Percentiles rank a stretch among this genome's conserved stretches.
phyloP scores from a whole-genome alignment of 2,329 filamentous ascomycete species.

The Colletotrichum tofieldiae region DNA sequence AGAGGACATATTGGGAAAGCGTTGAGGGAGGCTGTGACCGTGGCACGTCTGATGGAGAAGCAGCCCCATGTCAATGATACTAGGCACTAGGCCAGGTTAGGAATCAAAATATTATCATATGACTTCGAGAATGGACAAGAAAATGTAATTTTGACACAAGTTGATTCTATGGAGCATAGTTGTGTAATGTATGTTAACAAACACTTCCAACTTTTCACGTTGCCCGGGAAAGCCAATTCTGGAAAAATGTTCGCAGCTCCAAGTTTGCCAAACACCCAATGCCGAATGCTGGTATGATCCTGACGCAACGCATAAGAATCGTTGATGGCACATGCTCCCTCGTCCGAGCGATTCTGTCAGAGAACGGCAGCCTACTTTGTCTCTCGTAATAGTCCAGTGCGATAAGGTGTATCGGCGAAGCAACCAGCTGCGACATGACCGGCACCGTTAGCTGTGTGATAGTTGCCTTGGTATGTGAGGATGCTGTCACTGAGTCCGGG shows the following conservation, averaged over 20 bases:
- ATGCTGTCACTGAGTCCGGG: constrained; percentile 47
- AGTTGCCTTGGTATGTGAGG: constrained; percentile 48
- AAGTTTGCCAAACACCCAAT: constrained; percentile 50
- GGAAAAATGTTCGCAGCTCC: constrained; percentile 31
- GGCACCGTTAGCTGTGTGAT: constrained; percentile 51
- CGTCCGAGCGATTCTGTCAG: constrained; percentile 45
- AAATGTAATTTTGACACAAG: too few relatives aligned
- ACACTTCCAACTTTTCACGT: neutral
- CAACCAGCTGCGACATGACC: constrained; percentile 50
- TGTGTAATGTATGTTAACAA: too few relatives aligned
- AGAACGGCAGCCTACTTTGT: constrained; percentile 43
- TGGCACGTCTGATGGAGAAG: constrained; percentile 59
- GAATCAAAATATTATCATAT: neutral
- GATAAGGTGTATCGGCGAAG: constrained; percentile 51
- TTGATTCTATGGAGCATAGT: too few relatives aligned
- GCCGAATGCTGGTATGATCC: constrained; percentile 53
- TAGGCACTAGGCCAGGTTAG: neutral
- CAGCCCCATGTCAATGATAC: constrained; percentile 60
- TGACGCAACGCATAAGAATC: constrained; percentile 48
- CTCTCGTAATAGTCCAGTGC: constrained; percentile 45
- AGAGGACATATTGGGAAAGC: constrained; percentile 60
- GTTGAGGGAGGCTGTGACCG: constrained; percentile 63
- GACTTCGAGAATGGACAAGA: neutral
- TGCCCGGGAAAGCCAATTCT: neutral
- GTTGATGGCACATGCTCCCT: constrained; percentile 47